Conservation (phyloP, 2,329 filamentous ascomycete genomes). For the Bipolaris cookei region DNA sequence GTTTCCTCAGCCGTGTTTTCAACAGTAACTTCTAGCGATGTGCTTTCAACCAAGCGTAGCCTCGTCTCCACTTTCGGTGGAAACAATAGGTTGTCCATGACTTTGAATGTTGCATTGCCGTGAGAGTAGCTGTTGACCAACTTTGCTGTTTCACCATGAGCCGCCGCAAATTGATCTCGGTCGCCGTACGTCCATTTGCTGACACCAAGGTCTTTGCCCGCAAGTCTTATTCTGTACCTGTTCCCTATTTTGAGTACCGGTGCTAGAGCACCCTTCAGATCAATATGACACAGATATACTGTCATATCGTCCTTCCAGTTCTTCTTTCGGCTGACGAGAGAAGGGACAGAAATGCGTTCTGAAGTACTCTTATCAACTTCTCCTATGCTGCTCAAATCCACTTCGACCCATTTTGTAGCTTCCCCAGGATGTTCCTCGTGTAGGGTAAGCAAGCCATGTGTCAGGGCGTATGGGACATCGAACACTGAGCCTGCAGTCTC, state of each 20-base stretch:
- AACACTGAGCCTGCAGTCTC: slow-evolving; percentile 1
- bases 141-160: neutral
- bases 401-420: neutral
- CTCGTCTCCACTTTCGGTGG: neutral
- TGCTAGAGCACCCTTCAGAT: neutral
- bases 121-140: slow-evolving; percentile 6
- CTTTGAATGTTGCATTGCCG: slow-evolving; percentile 1
- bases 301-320: slow-evolving; percentile 1
- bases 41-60: neutral
- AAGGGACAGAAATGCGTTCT: slow-evolving; percentile 4
- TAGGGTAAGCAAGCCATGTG: slow-evolving; percentile 2
- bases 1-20: neutral
- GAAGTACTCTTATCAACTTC: neutral
- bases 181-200: neutral
- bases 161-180: neutral
- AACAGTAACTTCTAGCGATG: neutral
- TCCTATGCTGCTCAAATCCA: neutral
- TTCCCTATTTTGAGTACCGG: neutral
- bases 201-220: slow-evolving; percentile 1
- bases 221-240: neutral
- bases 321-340: neutral
- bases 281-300: neutral
- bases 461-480: slow-evolving; percentile 5
- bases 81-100: neutral
- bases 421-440: slow-evolving; percentile 3